Base-by-base conservation (phyloP, 495 filamentous ascomycete species). In the Chaetomidium leptoderma region DNA sequence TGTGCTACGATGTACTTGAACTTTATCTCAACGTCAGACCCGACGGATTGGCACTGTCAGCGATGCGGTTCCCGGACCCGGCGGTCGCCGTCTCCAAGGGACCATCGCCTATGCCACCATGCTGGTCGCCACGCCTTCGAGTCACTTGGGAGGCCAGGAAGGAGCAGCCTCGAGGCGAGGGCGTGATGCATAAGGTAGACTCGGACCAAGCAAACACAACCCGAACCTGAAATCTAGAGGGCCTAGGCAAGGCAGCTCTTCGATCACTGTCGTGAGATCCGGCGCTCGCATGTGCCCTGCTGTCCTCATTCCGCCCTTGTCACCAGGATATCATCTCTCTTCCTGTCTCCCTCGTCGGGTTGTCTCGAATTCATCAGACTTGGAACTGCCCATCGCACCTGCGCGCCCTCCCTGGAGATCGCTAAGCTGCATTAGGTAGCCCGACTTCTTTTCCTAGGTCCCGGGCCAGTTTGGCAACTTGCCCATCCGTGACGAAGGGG, bases 1-100 rank as follows among this genome's bases (percentile, higher is more conserved):
- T 57, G 36, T 50, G 45, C 19, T 42, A 33, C 45, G 33, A 23
- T 27, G 33, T 47, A 50, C 54, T 3, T n/a, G 6, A 58, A 58
- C 55, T 17, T 52, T 58, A 51, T 57, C 45, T 51, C 27, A 30
- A 57, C 55, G 55, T 57, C 32, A n/a, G 3, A n/a, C 16, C 13
- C 1, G 19, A 57, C 32, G n/a, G n/a, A n/a, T 49, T 57, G 54
- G 17, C 55, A 57, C 55, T 57, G 55, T 50, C 36, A 39, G 8
- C 2, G 14, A 44, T 30, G 52, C 52, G 37, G 21, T 6, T 53
- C 17, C 11, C 23, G 4, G 19, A 23, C 40, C 24, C n/a, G 6
- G 27, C 27, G 27, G 21, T 55, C n/a, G n/a, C n/a, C n/a, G 40
- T 19, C 37, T 55, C 10, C 29, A 40, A 45, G 24, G 43, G 23